A percentile compares a stretch with the other conserved stretches of the same genome.
These are phyloP conservation scores for Stagonosporopsis tanaceti DNA, from an alignment of 2,329 filamentous ascomycete species.

Conservation along the genomic window DNA sequence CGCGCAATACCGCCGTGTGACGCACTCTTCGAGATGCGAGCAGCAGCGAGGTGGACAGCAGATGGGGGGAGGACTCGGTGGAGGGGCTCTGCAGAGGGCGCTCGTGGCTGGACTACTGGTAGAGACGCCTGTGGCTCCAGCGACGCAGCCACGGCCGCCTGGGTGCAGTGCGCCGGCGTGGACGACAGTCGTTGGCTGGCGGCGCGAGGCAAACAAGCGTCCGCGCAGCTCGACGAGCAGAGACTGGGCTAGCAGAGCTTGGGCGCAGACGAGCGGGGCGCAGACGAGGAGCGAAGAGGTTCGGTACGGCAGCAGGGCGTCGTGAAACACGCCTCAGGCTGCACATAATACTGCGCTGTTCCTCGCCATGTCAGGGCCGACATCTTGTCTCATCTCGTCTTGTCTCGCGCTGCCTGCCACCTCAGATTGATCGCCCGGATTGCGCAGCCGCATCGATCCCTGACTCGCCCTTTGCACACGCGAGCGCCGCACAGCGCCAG, in stretches of 20 bases:
- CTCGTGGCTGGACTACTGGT: conserved; percentile 19
- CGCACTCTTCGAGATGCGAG: conserved; percentile 3
- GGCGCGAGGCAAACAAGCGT: conserved; percentile 2
- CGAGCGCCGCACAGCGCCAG: conserved; percentile 22
- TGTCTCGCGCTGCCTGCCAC: conserved; percentile 17
- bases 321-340: conserved; percentile 41
- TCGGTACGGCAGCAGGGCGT: conserved; percentile 30
- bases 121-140: conserved; percentile 9
- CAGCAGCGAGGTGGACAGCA: background rate
- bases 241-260: conserved; percentile 16
- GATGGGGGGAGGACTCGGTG: background rate
- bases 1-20: conserved; percentile 21
- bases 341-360: conserved; percentile 36
- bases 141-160: conserved; percentile 15
- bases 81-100: background rate
- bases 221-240: conserved; percentile 15
- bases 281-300: conserved; percentile 12
- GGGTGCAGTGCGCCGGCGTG: background rate
- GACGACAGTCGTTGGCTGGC: conserved; percentile 1
- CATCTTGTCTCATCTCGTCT: conserved; percentile 30
- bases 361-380: conserved; percentile 40
- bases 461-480: conserved; percentile 32
- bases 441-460: conserved; percentile 22
- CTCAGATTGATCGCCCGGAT: conserved; percentile 29
- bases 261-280: conserved; percentile 15